Evolutionary conservation across 2,329 filamentous ascomycete genomes (phyloP), one percentile per base, ranked within the genome.

Genomic region (Stagonosporopsis cucurbitacearum): DNA sequence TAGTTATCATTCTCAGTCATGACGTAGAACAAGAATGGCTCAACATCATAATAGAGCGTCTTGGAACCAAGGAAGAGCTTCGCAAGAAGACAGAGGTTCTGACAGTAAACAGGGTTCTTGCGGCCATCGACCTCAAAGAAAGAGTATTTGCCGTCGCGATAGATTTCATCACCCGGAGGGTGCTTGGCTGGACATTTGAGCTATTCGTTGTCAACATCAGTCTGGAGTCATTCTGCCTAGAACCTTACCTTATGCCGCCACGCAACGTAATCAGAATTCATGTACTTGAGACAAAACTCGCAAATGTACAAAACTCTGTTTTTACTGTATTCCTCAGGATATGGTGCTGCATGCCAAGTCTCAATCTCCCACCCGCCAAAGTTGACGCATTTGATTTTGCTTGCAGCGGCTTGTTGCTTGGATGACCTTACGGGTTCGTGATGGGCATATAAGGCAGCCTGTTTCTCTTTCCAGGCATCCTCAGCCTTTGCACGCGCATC

Each of bases 1-100:
- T 89, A 85, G 52, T 95, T 89, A 69, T 97, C 91, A 66, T 93
- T 94, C 67, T 96, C 95, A 63, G 92, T 96, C 79, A 98, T 91
- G 66, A 97, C 93, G 74, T 98, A 98, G 79, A 98, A 98, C 6
- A 98, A 78, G 74, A 98, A 98, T 0, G 94, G 95, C 65, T 98
- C 94, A 2, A 98, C 94, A 69, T 98, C 94, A 77, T 98, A 98
- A 79, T 98, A 98, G 4, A 98, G 83, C 0, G 95, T 99, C 76
- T 99, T 99, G 50, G 96, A 97, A 20, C 96, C 95, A n/a, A 99
- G 83, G 74, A 99, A 99, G 20, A 99, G 83, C 77, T 99, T 99
- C 50, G 93, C 95, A 39, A 99, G 83, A 13, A 99, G 85, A 77
- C 95, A 99, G 28, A 99, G 85, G 66, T 99, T 99, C 69, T 97